Conservation (phyloP, 106 monocot species). For the Dendrobium catenatum region DNA sequence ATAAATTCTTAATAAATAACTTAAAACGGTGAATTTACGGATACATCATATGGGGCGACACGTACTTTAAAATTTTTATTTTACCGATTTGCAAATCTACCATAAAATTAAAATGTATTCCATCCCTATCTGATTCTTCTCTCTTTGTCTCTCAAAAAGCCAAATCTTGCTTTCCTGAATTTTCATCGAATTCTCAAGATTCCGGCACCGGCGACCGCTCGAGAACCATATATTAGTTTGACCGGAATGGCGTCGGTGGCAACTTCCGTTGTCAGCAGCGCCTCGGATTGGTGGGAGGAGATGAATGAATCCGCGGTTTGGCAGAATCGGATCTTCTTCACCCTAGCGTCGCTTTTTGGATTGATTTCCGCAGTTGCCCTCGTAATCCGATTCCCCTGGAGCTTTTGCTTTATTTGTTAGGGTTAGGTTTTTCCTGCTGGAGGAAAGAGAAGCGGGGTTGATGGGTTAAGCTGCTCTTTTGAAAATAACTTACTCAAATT, state of each 20-base stretch:
- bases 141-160: not conserved
- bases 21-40: no score
- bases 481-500: not conserved
- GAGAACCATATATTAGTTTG: not conserved
- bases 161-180: not conserved
- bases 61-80: no score
- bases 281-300: constrained; percentile 48
- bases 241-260: constrained; percentile 21
- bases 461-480: not conserved
- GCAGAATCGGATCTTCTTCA: constrained; percentile 60
- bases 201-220: not conserved
- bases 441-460: not conserved
- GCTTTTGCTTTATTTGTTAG: not conserved
- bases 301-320: constrained; percentile 40
- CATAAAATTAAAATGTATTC: no score
- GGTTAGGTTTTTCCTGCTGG: not conserved
- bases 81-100: no score
- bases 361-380: constrained; percentile 26
- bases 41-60: no score
- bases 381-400: constrained; percentile 7
- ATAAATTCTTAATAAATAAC: no score
- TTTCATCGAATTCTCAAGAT: not conserved
- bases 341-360: constrained; percentile 39
- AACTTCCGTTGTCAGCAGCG: constrained; percentile 15
- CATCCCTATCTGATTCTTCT: not conserved